Evolutionary conservation across 2,329 filamentous ascomycete genomes (phyloP), one percentile per base, ranked within the genome.

Genomic region (Microsporum canis): DNA sequence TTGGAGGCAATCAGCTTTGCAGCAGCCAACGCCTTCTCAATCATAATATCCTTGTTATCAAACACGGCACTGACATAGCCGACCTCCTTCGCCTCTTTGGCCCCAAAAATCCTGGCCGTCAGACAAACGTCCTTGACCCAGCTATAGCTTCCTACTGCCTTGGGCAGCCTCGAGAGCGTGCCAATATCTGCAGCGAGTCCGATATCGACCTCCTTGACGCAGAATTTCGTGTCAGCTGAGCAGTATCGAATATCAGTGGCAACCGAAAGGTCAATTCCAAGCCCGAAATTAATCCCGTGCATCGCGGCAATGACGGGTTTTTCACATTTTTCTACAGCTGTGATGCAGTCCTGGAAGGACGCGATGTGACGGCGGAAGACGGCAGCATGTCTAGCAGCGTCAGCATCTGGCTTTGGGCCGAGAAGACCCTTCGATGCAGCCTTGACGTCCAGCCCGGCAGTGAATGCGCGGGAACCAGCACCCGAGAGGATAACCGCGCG

Each of bases 261-360:
- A 1, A 71, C 71, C 12, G 71, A 68, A 5, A 80, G 62, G 71
- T 95, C 89, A 64, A 95, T 86, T 17, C 84, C 88, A 7, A 95
- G 79, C 14, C 91, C 90, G 67, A 89, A 84, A 2, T 86, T 82
- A 66, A 91, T 84, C 45, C 87, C 91, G 68, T 95, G 89, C 65
- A 96, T 75, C 23, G 90, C 85, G 58, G 84, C 86, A 62, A 97
- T 88, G 38, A 96, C 89, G 63, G 90, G 90, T 76, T 97, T 97
- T 76, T 94, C 88, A 75, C 92, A 97, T 67, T 82, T 85, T 72
- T 96, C 92, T 59, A 95, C 77, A 12, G 85, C 81, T 0, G 80
- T 81, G 64, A 99, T 85, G 68, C 85, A 88, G 58, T 82, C 81
- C 74, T 99, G 94, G 72, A 96, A 95, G 64, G 89, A 84, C 63